Percentiles rank a stretch among this genome's conserved stretches.
phyloP scores from a whole-genome alignment of 2,329 filamentous ascomycete genomes.

The Zymoseptoria tritici region DNA sequence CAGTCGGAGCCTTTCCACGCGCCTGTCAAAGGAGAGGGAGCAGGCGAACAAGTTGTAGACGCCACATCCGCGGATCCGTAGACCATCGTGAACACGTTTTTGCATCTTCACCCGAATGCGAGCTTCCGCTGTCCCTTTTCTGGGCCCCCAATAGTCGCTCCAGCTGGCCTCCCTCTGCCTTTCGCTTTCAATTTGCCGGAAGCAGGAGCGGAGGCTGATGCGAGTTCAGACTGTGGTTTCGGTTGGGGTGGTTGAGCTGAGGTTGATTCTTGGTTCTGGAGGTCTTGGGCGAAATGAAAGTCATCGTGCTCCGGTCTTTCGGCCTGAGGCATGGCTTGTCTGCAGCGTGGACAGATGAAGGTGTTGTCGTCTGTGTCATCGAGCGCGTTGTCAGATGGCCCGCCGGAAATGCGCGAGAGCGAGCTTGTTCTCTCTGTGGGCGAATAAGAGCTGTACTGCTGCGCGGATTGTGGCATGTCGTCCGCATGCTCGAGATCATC shows the following conservation, averaged over 20 bases:
- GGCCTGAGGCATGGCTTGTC: conserved; percentile 46
- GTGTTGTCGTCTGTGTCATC: conserved; percentile 19
- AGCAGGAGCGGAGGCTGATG: conserved; percentile 6
- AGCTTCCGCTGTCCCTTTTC: conserved; percentile 41
- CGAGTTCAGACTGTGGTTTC: conserved; percentile 10
- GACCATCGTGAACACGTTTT: not conserved
- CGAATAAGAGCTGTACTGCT: not conserved
- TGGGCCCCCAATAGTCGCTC: conserved; percentile 17
- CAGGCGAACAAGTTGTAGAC: not conserved
- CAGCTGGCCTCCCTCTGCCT: conserved; percentile 33
- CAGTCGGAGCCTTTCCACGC: not conserved
- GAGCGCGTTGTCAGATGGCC: not conserved
- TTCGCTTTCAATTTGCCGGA: conserved; percentile 22
- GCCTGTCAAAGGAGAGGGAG: not conserved
- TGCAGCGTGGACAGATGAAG: conserved; percentile 59
- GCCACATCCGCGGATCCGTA: not conserved
- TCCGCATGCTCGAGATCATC: not conserved
- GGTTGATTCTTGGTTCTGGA: conserved; percentile 58
- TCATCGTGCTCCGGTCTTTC: conserved; percentile 73
- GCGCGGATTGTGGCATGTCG: not conserved
- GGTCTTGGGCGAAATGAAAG: conserved; percentile 87
- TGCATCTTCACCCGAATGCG: conserved; percentile 33
- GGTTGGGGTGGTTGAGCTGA: conserved; percentile 16
- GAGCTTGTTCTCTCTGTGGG: not conserved
- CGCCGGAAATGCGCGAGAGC: too few species aligned